Base-by-base conservation (phyloP, 2,329 filamentous ascomycete genomes). In the Blastomyces gilchristii region DNA sequence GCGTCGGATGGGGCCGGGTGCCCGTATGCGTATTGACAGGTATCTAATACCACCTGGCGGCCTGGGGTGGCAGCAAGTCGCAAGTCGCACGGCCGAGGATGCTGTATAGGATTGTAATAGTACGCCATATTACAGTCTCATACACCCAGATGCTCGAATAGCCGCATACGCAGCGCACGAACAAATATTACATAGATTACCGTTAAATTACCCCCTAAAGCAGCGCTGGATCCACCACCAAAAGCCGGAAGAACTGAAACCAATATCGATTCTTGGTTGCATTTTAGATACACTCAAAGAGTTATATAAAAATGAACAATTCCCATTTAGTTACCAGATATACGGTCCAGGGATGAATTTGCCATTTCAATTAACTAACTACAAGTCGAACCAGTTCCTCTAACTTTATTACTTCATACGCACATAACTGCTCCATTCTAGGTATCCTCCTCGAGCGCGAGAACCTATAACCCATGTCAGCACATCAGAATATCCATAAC, bases 381-480 rank as follows among this genome's bases (percentile, higher is more conserved):
- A 34, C 31, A 34, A 1, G n/a, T 12, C 9, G 12, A 43, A 43
- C 39, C 39, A 43, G 12, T 43, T 6, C 39, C 12, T 43, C 12
- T 14, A 16, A 12, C 39, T 16, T 43, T 43, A 16, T 43, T 43
- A 43, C 12, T 14, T 16, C 39, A 16, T 16, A 16, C 39, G 2
- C 39, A 43, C 16, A 43, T 16, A 43, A 16, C 39, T 34, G 16
- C n/a, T 9, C 11, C 34, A 18, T 56, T 11, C 31, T 56, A n/a
- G 52, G 31, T 54, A 1, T 37, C 28, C 18, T 77, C 74, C 69
- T 83, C 81, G 49, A 81, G 74, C 18, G 82, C 83, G 61, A 86
- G 75, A 25, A 85, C 78, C 83, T 85, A 65, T 14, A 62, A 12
- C 60, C 25, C n/a, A 57, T 59, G 50, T 58, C 31, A 34, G 31